These are phyloP conservation scores for Chlorella sp. DNA, from an alignment of 139 green algal genomes.

Conservation along the genomic window DNA sequence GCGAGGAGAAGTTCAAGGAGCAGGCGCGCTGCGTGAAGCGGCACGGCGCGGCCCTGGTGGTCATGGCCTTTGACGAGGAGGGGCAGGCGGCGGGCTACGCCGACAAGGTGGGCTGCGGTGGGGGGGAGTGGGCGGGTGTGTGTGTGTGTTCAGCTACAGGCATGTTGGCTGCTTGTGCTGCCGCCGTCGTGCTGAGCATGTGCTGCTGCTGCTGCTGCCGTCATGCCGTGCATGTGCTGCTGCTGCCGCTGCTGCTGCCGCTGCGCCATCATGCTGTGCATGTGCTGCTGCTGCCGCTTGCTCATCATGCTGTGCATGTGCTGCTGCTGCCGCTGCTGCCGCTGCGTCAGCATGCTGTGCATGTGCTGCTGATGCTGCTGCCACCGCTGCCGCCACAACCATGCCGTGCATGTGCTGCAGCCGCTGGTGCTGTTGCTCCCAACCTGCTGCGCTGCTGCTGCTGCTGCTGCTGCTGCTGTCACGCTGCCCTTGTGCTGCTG, in stretches of 20 bases:
- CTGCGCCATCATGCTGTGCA: neutral
- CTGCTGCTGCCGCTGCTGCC: too few species aligned
- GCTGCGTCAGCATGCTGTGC: too few species aligned
- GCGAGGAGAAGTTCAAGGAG: constrained; percentile 91
- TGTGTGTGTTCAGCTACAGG: too few species aligned
- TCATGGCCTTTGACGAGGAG: constrained; percentile 99
- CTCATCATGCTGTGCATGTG: too few species aligned
- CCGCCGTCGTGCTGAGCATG: too few species aligned
- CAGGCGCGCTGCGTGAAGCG: constrained; percentile 83
- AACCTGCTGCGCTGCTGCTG: neutral
- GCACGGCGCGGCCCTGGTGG: constrained; percentile 95
- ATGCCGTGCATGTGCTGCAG: neutral
- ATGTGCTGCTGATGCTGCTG: neutral
- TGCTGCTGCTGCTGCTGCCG: neutral
- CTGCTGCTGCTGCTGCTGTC: neutral
- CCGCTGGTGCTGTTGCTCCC: neutral
- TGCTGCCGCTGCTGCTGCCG: constrained; percentile 2
- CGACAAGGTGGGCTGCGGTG: constrained; percentile 71
- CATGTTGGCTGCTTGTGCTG: too few species aligned
- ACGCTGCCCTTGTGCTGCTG: too few species aligned
- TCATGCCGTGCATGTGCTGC: neutral
- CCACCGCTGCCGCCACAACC: too few species aligned
- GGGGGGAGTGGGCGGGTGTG: too few species aligned
- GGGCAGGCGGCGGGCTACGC: constrained; percentile 78
- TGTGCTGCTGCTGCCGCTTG: neutral